Evolutionary conservation across 108 stramenopile genomes (phyloP).

Genomic region (Fragilariopsis cylindrus): DNA sequence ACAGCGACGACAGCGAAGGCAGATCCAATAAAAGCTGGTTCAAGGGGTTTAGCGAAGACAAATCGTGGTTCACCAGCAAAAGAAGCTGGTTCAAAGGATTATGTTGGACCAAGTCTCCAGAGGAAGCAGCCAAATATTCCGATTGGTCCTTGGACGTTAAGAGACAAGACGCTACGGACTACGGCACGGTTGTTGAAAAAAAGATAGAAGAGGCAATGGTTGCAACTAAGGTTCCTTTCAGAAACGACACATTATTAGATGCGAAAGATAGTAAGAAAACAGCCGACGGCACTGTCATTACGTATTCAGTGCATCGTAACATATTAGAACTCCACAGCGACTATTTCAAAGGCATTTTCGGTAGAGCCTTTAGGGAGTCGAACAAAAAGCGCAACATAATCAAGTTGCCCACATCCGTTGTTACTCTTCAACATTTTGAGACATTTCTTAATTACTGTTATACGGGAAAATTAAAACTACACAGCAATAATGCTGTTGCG

Average conservation of each 20-base stretch:
- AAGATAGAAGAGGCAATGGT: too few relatives aligned
- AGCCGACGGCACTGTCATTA: background rate
- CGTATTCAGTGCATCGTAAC: constrained; percentile 9
- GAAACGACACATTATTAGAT: too few relatives aligned
- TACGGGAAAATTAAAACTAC: background rate
- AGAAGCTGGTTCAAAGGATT: background rate
- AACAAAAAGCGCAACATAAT: background rate
- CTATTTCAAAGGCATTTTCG: constrained; percentile 1
- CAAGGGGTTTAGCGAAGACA: too few relatives aligned
- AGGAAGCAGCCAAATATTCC: background rate
- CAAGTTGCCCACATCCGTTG: background rate
- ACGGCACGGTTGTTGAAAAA: too few relatives aligned
- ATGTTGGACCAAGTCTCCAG: background rate
- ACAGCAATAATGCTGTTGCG: background rate
- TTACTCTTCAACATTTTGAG: constrained; percentile 3
- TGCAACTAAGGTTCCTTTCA: too few relatives aligned
- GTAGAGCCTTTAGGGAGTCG: background rate
- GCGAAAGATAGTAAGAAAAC: too few relatives aligned
- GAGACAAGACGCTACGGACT: too few relatives aligned
- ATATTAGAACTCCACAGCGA: constrained; percentile 5
- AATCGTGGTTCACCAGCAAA: too few relatives aligned
- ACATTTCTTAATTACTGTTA: background rate
- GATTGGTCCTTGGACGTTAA: too few relatives aligned
- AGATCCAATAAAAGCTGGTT: too few relatives aligned
- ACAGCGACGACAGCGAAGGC: background rate